phyloP scores from a whole-genome alignment of 192 early-diverging fungal genomes.

The Coemansia sp. region DNA sequence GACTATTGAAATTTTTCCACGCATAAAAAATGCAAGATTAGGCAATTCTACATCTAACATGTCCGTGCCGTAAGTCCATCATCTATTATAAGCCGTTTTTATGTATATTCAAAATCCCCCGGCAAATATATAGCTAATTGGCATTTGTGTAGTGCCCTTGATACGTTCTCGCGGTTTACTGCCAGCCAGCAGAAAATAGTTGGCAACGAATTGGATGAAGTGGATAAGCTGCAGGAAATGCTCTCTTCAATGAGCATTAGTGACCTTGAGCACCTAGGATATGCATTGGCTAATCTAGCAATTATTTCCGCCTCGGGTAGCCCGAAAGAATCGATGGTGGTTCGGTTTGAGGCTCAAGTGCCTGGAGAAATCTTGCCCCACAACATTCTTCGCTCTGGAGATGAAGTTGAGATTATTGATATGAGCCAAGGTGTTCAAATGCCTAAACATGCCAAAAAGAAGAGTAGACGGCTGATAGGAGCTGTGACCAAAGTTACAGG shows the following conservation, averaged over 20 bases:
- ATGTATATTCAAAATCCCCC: too few species aligned
- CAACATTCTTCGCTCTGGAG: slow-evolving; percentile 62
- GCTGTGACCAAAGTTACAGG: slow-evolving; percentile 60
- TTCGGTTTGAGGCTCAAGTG: slow-evolving; percentile 55
- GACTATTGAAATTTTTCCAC: too few species aligned
- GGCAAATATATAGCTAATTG: too few species aligned
- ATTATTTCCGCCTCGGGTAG: slow-evolving; percentile 28
- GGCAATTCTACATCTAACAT: too few species aligned
- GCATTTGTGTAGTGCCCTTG: neutral
- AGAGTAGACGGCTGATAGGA: slow-evolving; percentile 22
- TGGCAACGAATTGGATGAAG: slow-evolving; percentile 2
- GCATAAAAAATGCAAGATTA: too few species aligned
- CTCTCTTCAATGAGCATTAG: slow-evolving; percentile 1
- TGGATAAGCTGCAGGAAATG: slow-evolving; percentile 1
- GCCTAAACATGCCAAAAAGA: neutral
- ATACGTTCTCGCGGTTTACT: neutral
- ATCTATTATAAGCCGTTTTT: too few species aligned
- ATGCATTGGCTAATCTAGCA: slow-evolving; percentile 61
- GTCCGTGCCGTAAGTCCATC: too few species aligned
- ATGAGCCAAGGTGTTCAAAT: neutral
- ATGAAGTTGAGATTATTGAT: slow-evolving; percentile 60
- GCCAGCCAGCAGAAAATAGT: neutral
- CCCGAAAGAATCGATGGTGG: neutral
- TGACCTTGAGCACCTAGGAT: slow-evolving; percentile 41
- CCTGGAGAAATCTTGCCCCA: slow-evolving; percentile 57